A percentile compares a stretch with the other conserved stretches of the same genome.
Conservation (phyloP, 2,329 filamentous ascomycete species). For the Pseudocercospora vitis region DNA sequence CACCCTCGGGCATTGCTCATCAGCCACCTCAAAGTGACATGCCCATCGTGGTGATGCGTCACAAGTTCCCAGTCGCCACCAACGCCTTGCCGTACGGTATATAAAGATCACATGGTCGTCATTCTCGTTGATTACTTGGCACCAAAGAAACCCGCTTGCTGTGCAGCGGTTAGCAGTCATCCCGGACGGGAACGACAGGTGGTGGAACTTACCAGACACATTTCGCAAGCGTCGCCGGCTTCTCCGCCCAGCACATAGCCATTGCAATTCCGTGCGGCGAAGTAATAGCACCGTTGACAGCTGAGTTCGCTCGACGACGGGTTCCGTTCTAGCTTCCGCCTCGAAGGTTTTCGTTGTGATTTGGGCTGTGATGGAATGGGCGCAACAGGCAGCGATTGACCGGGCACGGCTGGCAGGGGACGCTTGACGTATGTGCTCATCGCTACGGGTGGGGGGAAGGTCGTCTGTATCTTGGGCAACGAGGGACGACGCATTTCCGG, state of each 20-base stretch:
- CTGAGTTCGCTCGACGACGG: conserved; percentile 32
- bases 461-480: conserved; percentile 30
- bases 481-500: conserved; percentile 25
- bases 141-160: conserved; percentile 38
- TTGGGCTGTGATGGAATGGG: conserved; percentile 4
- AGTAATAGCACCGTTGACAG: conserved; percentile 41
- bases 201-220: conserved; percentile 29
- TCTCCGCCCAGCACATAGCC: conserved; percentile 39
- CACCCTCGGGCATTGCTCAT: too few relatives aligned
- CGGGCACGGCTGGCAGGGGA: conserved; percentile 26
- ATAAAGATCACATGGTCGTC: conserved; percentile 6
- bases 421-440: conserved; percentile 25
- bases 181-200: background rate
- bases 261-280: conserved; percentile 38
- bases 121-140: conserved; percentile 19
- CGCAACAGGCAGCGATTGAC: conserved; percentile 6
- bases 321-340: conserved; percentile 14
- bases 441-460: conserved; percentile 27
- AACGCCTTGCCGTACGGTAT: conserved; percentile 12
- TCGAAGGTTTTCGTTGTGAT: conserved; percentile 7
- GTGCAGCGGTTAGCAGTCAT: conserved; percentile 13
- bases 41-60: too few relatives aligned
- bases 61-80: background rate
- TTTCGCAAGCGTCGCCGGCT: conserved; percentile 38
- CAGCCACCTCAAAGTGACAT: background rate